Conservation (phyloP, 73 alveolate species). For the Tetrahymena malaccensis region DNA sequence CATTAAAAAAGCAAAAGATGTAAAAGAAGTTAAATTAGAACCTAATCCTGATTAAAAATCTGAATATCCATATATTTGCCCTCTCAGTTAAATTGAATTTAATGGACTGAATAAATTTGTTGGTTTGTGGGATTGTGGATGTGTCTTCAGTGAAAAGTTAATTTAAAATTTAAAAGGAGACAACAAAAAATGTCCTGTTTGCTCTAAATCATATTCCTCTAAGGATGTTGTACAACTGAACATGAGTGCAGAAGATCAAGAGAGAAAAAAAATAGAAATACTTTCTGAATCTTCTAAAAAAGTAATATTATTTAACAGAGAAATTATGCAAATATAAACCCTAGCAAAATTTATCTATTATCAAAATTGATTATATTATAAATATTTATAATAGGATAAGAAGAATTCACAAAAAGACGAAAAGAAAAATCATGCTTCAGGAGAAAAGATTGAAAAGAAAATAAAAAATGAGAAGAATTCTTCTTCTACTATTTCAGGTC, state of each 20-base stretch:
- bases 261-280: constrained; percentile 8
- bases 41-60: constrained; percentile 47
- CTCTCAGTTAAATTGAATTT: constrained; percentile 59
- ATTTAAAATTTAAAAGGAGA: constrained; percentile 57
- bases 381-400: background rate
- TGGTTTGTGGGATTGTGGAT: constrained; percentile 84
- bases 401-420: constrained; percentile 22
- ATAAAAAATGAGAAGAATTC: constrained; percentile 1
- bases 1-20: constrained; percentile 66
- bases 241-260: constrained; percentile 35
- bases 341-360: background rate
- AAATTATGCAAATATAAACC: background rate
- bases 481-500: background rate
- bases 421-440: constrained; percentile 41
- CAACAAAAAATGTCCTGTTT: constrained; percentile 20
- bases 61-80: constrained; percentile 45
- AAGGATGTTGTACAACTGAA: constrained; percentile 25
- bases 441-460: constrained; percentile 44
- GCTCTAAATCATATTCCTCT: background rate
- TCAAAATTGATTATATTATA: background rate
- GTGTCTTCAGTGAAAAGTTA: constrained; percentile 61
- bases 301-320: background rate
- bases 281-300: background rate
- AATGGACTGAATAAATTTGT: constrained; percentile 66
- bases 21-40: constrained; percentile 56